Evolutionary conservation across 139 green algal genomes (phyloP), one percentile per base, ranked within the genome.

Genomic region (Chlamydomonas sphaeroides): DNA sequence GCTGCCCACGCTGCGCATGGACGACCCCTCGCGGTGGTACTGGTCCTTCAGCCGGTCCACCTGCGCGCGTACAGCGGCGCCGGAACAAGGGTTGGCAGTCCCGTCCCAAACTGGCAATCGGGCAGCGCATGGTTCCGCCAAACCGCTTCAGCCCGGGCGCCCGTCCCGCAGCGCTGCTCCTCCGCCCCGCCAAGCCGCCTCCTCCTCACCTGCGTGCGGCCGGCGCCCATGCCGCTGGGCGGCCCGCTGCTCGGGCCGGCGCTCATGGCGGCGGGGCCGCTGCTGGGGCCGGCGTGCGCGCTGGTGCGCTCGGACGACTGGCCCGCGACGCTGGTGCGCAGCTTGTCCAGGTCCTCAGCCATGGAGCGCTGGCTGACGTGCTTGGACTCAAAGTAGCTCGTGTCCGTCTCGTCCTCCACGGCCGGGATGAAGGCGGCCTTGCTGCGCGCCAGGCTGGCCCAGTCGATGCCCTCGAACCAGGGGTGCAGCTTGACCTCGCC

Each of bases 401-500:
- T 95, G 88, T 96, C 92, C 7, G 84, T 90, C 32, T 93, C 91
- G 48, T 86, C 79, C 30, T 93, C 88, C 15, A 92, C 57, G 36
- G 66, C 18, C 5, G 95, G 95, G 20, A 98, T 83, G 83, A 98
- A 98, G 14, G 89, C 92, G 15, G 93, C 94, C 83, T 98, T 97
- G 57, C 89, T 88, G 28, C 89, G 73, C 5, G 90, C 88, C 48
- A 97, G 85, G 57, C 71, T 87, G n/a, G 84, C 76, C 95, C 95
- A 98, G 87, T 97, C 90, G 38, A 98, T 84, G 21, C 91, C 92
- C 59, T 90, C 63, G 85, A 98, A 98, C 89, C 90, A 98, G 65
- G 91, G 90, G 84, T 98, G 94, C 83, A 95, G 81, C 91, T 98
- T 98, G 62, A 98, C 87, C 72, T 98, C 93, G 28, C 84, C 89